These are phyloP conservation scores for Pyrus communis DNA, from an alignment of 306 rosid species.

Conservation along the genomic window DNA sequence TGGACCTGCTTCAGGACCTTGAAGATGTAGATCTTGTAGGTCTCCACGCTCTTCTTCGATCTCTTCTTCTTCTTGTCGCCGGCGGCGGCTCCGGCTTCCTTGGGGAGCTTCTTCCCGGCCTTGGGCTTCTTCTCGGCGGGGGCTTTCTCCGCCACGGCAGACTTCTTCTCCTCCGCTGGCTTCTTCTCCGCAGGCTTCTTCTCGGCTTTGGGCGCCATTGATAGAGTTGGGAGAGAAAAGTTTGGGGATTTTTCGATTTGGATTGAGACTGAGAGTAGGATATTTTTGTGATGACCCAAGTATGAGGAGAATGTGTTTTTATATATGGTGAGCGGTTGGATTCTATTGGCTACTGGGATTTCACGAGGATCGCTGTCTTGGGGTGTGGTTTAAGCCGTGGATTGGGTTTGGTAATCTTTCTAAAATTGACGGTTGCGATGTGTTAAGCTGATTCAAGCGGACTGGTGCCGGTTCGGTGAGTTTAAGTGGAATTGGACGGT, in stretches of 20 bases:
- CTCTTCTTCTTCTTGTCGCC: conserved; percentile 79
- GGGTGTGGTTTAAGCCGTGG: not conserved
- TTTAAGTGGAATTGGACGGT: not conserved
- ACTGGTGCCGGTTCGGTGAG: not conserved
- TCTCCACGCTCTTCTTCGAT: conserved; percentile 51
- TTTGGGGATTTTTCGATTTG: not conserved
- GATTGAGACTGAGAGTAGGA: not conserved
- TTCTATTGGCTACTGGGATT: conserved; percentile 8
- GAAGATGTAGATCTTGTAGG: conserved; percentile 77
- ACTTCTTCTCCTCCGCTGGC: conserved; percentile 60
- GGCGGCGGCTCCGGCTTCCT: conserved; percentile 44
- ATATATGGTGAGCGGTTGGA: not conserved
- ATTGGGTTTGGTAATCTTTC: not conserved
- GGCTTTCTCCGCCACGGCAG: conserved; percentile 49
- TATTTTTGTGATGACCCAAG: not conserved
- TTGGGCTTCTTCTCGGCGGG: conserved; percentile 72
- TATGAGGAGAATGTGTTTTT: not conserved
- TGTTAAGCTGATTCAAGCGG: not conserved
- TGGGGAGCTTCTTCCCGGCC: conserved; percentile 73
- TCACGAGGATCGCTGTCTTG: conserved; percentile 31
- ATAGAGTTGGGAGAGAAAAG: no score
- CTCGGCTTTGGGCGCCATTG: conserved; percentile 17
- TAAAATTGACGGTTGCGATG: conserved; percentile 3
- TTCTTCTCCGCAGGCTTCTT: conserved; percentile 47
- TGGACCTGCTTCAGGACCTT: conserved; percentile 71